A percentile compares a stretch with the other conserved stretches of the same genome.
phyloP scores from a whole-genome alignment of 1,284 basidiomycete species.

The Rhodotorula sp. region DNA sequence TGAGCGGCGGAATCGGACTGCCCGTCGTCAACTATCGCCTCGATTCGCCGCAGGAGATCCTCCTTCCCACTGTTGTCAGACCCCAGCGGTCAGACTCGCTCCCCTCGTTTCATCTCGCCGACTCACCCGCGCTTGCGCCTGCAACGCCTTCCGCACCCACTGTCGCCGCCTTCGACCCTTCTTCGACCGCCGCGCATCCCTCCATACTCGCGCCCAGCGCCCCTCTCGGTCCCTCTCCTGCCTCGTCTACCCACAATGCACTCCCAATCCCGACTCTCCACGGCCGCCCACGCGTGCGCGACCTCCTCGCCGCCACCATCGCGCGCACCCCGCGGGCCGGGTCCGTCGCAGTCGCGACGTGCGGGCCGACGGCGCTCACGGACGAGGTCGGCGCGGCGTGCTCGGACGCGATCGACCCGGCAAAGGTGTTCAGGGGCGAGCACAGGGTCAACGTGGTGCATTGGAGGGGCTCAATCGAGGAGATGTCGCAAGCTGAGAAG shows the following conservation, averaged over 20 bases:
- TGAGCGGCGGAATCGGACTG: too few species aligned
- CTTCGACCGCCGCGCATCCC: background rate
- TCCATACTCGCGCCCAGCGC: background rate
- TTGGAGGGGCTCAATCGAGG: too few species aligned
- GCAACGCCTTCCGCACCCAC: background rate
- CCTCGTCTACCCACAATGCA: background rate
- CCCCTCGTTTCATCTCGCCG: background rate
- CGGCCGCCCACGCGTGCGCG: slow-evolving; percentile 12
- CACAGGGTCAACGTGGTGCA: slow-evolving; percentile 21
- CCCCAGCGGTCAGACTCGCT: background rate
- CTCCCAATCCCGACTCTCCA: background rate
- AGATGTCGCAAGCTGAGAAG: background rate
- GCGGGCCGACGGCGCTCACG: slow-evolving; percentile 14
- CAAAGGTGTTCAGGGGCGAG: slow-evolving; percentile 13
- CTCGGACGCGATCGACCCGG: slow-evolving; percentile 7
- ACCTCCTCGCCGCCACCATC: slow-evolving; percentile 12
- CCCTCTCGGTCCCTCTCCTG: background rate
- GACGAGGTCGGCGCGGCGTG: slow-evolving; percentile 7
- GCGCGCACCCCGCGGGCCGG: background rate
- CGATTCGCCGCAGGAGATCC: background rate
- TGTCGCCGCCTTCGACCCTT: background rate
- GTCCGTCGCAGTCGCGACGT: slow-evolving; percentile 13
- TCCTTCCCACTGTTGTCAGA: background rate
- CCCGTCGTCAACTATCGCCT: too few species aligned
- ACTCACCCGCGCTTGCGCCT: background rate